phyloP scores from a whole-genome alignment of 2,329 filamentous ascomycete genomes.

The Fonsecaea erecta region DNA sequence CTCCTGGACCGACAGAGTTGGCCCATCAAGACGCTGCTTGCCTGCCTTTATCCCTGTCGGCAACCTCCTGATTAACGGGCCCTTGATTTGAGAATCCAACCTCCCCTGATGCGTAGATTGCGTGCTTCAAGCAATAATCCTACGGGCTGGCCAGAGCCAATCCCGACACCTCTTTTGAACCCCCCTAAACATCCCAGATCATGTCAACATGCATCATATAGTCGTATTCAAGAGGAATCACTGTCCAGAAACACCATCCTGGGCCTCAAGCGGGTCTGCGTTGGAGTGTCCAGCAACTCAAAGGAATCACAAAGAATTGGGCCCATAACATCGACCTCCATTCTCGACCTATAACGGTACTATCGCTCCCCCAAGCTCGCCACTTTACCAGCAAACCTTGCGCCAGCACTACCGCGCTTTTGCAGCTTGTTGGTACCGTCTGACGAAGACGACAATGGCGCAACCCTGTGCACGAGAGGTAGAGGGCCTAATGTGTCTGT shows the following conservation, averaged over 20 bases:
- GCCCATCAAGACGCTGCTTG: not conserved
- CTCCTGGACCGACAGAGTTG: not conserved
- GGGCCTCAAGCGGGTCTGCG: constrained; percentile 2
- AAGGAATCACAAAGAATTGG: constrained; percentile 28
- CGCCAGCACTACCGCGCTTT: constrained; percentile 79
- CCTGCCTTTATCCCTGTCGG: not conserved
- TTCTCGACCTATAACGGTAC: constrained; percentile 33
- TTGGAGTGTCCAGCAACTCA: constrained; percentile 9
- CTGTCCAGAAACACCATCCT: constrained; percentile 14
- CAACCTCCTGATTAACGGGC: not conserved
- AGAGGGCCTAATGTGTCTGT: constrained; percentile 67
- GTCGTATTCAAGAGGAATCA: constrained; percentile 16
- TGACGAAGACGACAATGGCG: constrained; percentile 37
- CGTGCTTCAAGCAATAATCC: not conserved
- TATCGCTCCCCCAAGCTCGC: constrained; percentile 51
- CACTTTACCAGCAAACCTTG: constrained; percentile 63
- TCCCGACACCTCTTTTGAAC: not conserved
- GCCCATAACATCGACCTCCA: constrained; percentile 16
- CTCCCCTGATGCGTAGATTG: not conserved
- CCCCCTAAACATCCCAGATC: constrained; percentile 2
- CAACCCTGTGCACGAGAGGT: constrained; percentile 52
- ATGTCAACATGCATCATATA: constrained; percentile 1
- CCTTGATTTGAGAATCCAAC: not conserved
- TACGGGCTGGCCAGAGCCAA: not conserved
- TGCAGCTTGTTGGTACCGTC: constrained; percentile 67